These are phyloP conservation scores for Rhodotorula sp. DNA, from an alignment of 1,284 basidiomycete species.

Conservation along the genomic window DNA sequence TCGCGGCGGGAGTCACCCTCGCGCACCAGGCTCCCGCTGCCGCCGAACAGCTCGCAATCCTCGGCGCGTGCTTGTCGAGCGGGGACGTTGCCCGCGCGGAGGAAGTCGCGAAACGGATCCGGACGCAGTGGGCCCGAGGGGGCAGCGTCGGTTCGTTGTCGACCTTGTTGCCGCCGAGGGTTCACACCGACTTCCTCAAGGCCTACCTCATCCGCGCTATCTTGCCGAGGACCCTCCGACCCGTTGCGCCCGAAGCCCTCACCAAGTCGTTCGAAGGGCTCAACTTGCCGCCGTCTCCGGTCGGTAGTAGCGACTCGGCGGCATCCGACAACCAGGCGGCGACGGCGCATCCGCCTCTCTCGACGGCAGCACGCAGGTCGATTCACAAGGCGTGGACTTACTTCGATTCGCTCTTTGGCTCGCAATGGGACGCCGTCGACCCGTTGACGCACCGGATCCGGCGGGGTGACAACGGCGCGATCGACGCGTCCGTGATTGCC, in stretches of 20 bases:
- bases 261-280: neutral
- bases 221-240: conserved; percentile 4
- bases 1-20: conserved; percentile 48
- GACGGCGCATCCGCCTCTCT: neutral
- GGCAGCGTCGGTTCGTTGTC: conserved; percentile 17
- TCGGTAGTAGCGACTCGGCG: neutral
- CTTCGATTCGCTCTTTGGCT: conserved; percentile 38
- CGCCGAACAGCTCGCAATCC: conserved; percentile 67
- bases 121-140: conserved; percentile 22
- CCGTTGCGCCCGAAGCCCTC: neutral
- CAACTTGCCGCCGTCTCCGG: neutral
- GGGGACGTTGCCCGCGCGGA: conserved; percentile 57
- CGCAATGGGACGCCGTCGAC: conserved; percentile 32
- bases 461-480: conserved; percentile 22
- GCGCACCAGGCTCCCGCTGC: conserved; percentile 46
- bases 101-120: conserved; percentile 40
- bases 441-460: neutral
- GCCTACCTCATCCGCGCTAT: conserved; percentile 39
- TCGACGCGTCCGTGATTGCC: conserved; percentile 41
- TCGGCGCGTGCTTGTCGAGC: conserved; percentile 73
- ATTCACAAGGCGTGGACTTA: conserved; percentile 43
- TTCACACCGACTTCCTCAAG: conserved; percentile 44
- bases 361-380: neutral
- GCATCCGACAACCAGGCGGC: neutral
- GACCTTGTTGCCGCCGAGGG: conserved; percentile 34